Evolutionary conservation across 2,329 filamentous ascomycete species (phyloP), one percentile per base, ranked within the genome.

Genomic region (Nothophoma quercina): DNA sequence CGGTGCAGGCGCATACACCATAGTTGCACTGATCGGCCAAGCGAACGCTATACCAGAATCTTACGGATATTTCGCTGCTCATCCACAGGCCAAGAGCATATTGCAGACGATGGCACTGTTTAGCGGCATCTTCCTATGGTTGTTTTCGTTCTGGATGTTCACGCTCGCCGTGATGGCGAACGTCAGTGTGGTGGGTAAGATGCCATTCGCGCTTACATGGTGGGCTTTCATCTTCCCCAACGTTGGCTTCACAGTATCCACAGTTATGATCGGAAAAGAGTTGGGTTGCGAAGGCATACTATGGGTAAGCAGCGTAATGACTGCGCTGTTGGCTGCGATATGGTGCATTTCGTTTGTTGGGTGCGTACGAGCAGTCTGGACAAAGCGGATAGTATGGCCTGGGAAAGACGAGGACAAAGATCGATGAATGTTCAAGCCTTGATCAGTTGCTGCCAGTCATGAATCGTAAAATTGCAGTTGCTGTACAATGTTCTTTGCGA

Each of bases 11-110:
- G 80, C 85, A 0, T 91, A 89, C 73, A 91, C 88, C 0, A 83
- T 84, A n/a, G 75, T 90, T 3, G 87, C 88, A 0, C 76, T 90
- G 18, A 83, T 91, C 16, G 87, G 87, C 19, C 85, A 90, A 79
- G 81, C 86, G 0, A 75, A 80, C 19, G 79, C 79, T 1, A 67
- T 86, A 0, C 76, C 62, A 2, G 72, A 79, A 15, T 18, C 29
- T 0, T 69, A 59, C 26, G 62, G 58, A 0, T 71, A 65, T 36
- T 69, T 70, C 22, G 53, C 55, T 5, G 46, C 34, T 0, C 58
- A 71, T 54, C 51, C 59, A 1, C n/a, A 9, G 3, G 54, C 65
- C 3, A 60, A 51, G 1, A 57, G 58, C 8, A 54, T 78, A 3
- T 62, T 81, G 44, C 67, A 76, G 26, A 70, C 78, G 1, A 36